Conservation (phyloP, 2,329 filamentous ascomycete genomes). For the Spiromastix sp. region DNA sequence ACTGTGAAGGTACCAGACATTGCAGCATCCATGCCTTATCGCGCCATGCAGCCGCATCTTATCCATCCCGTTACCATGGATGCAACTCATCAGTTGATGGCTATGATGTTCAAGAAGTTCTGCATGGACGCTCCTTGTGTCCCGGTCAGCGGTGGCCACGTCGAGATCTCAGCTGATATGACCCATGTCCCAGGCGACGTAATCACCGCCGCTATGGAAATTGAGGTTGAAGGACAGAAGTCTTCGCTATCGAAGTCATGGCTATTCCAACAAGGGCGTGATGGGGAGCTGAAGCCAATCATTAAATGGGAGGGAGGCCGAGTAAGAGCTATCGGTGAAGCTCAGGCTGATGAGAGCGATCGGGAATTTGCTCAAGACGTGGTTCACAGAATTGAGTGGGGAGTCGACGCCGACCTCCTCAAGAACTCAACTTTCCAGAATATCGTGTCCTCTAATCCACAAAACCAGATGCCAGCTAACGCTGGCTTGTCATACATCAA, state of each 20-base stretch:
- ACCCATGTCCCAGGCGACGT: background rate
- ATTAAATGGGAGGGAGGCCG: background rate
- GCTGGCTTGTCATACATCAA: no score
- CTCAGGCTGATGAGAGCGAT: no score
- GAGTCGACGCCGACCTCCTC: background rate
- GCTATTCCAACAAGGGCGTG: background rate
- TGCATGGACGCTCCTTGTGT: background rate
- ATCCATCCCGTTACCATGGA: background rate
- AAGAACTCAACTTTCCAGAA: background rate
- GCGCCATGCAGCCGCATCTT: background rate
- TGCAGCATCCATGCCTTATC: background rate
- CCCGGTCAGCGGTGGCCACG: background rate
- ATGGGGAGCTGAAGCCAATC: background rate
- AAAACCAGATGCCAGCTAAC: no score
- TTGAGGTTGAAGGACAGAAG: background rate
- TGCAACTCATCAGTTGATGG: background rate
- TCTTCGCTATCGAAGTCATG: background rate
- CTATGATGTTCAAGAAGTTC: background rate
- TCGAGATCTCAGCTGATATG: background rate
- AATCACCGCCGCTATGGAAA: background rate
- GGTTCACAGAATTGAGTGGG: background rate
- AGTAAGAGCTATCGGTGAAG: background rate
- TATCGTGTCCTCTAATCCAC: no score
- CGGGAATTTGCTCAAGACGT: background rate
- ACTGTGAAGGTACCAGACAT: background rate